A percentile compares a stretch with the other conserved stretches of the same genome.
Evolutionary conservation across 495 filamentous ascomycete genomes (phyloP).

Genomic region (Pseudevernia furfuracea): DNA sequence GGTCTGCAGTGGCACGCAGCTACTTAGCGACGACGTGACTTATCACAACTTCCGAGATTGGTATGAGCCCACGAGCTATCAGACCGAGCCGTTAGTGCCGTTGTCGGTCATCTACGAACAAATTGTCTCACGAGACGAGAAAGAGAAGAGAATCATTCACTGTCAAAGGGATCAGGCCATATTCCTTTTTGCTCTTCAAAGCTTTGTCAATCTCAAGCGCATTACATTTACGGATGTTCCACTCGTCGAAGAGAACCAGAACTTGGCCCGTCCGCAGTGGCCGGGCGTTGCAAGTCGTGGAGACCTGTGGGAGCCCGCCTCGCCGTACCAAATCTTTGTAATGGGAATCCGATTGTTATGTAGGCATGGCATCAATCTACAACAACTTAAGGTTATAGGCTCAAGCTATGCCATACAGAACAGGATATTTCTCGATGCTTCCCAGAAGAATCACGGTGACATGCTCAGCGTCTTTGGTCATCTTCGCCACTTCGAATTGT

Average conservation of each 20-base stretch:
- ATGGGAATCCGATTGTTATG: neutral
- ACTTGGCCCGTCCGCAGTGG: neutral
- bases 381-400: neutral
- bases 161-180: neutral
- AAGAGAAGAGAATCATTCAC: neutral
- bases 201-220: neutral
- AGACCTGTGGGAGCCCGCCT: neutral
- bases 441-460: neutral
- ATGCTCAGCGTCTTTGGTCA: neutral
- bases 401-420: neutral
- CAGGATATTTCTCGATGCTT: neutral
- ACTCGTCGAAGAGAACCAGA: neutral
- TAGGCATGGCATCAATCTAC: neutral
- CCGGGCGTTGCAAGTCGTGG: neutral
- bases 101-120: neutral
- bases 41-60: neutral
- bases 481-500: neutral
- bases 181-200: neutral
- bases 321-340: neutral
- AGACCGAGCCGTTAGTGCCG: neutral
- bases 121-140: neutral
- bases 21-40: neutral
- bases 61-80: neutral
- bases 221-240: conserved; percentile 1
- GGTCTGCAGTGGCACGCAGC: conserved; percentile 3